Base-by-base conservation (phyloP, 2,329 filamentous ascomycete genomes). In the Rhynchosporium graminicola region DNA sequence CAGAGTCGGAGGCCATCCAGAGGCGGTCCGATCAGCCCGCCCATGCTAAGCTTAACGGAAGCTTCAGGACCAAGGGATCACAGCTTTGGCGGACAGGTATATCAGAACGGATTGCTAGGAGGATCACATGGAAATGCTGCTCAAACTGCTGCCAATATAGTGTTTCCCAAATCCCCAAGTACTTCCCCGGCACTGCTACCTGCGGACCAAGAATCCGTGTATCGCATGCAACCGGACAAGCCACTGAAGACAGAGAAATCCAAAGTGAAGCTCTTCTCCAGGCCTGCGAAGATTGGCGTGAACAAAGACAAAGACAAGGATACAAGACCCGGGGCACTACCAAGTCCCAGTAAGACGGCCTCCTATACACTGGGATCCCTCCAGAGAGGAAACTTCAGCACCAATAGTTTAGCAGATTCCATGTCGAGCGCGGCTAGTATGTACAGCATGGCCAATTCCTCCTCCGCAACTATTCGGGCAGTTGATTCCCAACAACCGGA, bases 191-290 rank as follows among this genome's bases (percentile, higher is more conserved):
- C 64, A 29, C 55, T 72, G 10, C 67, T 65, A 57, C 70, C 74
- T 75, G 15, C 76, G 73, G 10, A 80, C 76, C 40, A 76, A 76
- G 28, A 73, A 15, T 42, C 47, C 4, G 68, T 68, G 43, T 54
- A 59, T 57, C 63, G 68, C 13, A 58, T 74, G 8, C 70, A 78
- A 50, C 76, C 80, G 2, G 87, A 89, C 68, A 87, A 89, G 74
- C 81, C 82, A 68, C 71, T 74, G 38, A 84, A 85, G 69, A 80
- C 83, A 33, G 87, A 91, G 70, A 90, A 91, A 75, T 87, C 87
- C 65, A 92, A 92, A 76, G 89, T 91, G 74, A 94, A 94, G 78
- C 80, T 94, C 33, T 93, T 93, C 73, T 91, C 88, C 6, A 84
- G 90, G 57, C 89, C 89, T 0, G 88, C 89, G 71, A 92, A 88